phyloP scores from a whole-genome alignment of 2,329 filamentous ascomycete genomes.

The Pyrenochaeta sp. region DNA sequence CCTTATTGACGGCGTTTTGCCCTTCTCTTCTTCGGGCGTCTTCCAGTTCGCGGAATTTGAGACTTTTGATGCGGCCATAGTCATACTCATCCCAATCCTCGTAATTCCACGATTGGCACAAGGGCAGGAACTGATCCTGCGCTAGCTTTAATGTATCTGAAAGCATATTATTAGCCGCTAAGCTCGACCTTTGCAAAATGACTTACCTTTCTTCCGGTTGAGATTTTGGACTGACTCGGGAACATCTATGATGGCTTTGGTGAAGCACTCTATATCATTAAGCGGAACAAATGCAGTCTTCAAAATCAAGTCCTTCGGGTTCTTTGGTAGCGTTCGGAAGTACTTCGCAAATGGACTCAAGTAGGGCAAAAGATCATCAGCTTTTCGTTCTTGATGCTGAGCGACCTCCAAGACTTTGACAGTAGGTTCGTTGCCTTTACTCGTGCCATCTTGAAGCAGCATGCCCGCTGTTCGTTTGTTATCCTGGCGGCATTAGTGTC shows the following conservation, averaged over 20 bases:
- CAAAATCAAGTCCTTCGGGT: slow-evolving; percentile 71
- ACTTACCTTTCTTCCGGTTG: slow-evolving; percentile 60
- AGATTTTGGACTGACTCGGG: slow-evolving; percentile 54
- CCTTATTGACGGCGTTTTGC: slow-evolving; percentile 68
- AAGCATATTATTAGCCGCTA: slow-evolving; percentile 9
- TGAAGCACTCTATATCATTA: slow-evolving; percentile 84
- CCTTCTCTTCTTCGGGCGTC: slow-evolving; percentile 74
- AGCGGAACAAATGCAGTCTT: slow-evolving; percentile 76
- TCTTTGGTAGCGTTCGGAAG: slow-evolving; percentile 73
- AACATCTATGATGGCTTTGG: slow-evolving; percentile 68
- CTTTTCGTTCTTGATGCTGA: slow-evolving; percentile 72
- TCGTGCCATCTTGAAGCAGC: slow-evolving; percentile 77
- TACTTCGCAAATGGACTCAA: slow-evolving; percentile 73
- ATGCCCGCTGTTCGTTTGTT: slow-evolving; percentile 84
- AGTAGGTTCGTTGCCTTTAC: slow-evolving; percentile 70
- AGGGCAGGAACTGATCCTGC: slow-evolving; percentile 71
- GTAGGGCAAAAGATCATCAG: slow-evolving; percentile 88
- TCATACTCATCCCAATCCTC: slow-evolving; percentile 85
- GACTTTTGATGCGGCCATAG: slow-evolving; percentile 80
- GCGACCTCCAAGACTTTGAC: slow-evolving; percentile 83
- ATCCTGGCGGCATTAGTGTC: slow-evolving; percentile 59
- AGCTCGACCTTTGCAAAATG: slow-evolving; percentile 33
- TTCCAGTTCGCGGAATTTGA: slow-evolving; percentile 81
- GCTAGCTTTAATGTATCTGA: slow-evolving; percentile 64
- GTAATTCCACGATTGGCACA: slow-evolving; percentile 78